These are phyloP conservation scores for Xylaria sp. DNA, from an alignment of 2,329 filamentous ascomycete genomes.

Conservation along the genomic window DNA sequence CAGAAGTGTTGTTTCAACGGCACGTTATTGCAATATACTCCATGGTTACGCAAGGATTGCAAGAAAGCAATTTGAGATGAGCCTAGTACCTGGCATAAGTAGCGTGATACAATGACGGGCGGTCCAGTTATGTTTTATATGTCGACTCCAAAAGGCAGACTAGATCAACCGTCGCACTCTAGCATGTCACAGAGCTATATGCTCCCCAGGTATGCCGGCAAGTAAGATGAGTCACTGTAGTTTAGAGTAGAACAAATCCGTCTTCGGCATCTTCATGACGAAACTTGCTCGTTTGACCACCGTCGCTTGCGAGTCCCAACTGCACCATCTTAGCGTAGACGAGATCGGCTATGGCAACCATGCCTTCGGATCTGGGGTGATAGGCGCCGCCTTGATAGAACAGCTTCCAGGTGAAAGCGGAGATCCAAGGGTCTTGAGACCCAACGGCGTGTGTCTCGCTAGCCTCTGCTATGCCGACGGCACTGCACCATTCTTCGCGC, in stretches of 20 bases:
- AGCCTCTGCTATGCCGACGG: constrained; percentile 41
- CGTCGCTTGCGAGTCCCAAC: constrained; percentile 38
- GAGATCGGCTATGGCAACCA: constrained; percentile 46
- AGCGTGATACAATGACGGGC: constrained; percentile 4
- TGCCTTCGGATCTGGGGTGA: constrained; percentile 48
- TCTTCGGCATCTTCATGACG: constrained; percentile 24
- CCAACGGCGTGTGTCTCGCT: constrained; percentile 47
- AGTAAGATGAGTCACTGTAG: constrained; percentile 8
- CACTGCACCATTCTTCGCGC: constrained; percentile 45
- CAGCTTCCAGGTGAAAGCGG: constrained; percentile 45
- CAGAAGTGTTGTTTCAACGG: constrained; percentile 21
- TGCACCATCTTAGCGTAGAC: constrained; percentile 43
- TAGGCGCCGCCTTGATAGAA: constrained; percentile 44
- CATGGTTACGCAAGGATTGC: constrained; percentile 3
- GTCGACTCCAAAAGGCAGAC: constrained; percentile 13
- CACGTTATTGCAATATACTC: constrained; percentile 17
- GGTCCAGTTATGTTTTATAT: constrained; percentile 14
- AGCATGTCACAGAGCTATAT: constrained; percentile 12
- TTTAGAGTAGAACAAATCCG: constrained; percentile 36
- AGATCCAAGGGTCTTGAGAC: constrained; percentile 47
- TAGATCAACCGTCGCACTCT: background rate
- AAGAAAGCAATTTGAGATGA: constrained; percentile 21
- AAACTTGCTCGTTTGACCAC: constrained; percentile 11
- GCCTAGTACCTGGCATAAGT: constrained; percentile 24
- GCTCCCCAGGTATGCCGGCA: constrained; percentile 19